These are phyloP conservation scores for Endoconidiophora laricicola DNA, from an alignment of 2,329 filamentous ascomycete species.

Conservation along the genomic window DNA sequence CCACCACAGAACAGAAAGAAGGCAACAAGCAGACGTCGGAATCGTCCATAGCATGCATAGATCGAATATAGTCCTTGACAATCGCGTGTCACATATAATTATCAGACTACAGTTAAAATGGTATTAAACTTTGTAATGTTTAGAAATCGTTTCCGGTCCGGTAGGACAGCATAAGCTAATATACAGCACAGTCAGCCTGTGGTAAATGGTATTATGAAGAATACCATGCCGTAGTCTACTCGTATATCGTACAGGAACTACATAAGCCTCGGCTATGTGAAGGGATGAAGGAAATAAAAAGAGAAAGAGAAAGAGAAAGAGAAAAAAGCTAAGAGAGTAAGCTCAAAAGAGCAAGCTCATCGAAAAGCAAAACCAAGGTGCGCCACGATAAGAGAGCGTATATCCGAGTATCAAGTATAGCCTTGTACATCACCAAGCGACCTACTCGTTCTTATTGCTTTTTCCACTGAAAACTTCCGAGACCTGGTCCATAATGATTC, in stretches of 20 bases:
- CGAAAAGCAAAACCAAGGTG: no score
- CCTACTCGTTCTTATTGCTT: conserved; percentile 3
- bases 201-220: no score
- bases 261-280: not conserved
- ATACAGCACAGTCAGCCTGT: no score
- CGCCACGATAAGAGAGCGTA: no score
- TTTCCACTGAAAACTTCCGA: conserved; percentile 32
- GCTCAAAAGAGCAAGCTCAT: not conserved
- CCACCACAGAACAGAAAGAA: no score
- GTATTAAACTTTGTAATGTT: not conserved
- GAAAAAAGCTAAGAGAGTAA: not conserved
- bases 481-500: conserved; percentile 40
- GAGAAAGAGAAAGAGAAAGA: not conserved
- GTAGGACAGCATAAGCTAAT: not conserved
- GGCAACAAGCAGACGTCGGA: no score
- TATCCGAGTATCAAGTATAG: no score
- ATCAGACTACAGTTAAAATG: not conserved
- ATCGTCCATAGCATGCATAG: not conserved
- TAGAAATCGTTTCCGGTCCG: not conserved
- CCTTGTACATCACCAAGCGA: not conserved
- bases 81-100: no score
- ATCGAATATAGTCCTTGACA: no score
- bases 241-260: no score
- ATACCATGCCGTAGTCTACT: no score
- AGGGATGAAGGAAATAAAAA: not conserved